Evolutionary conservation across 176 grass and related monocot genomes (phyloP), one percentile per base, ranked within the genome.

Genomic region (Pharus latifolius): DNA sequence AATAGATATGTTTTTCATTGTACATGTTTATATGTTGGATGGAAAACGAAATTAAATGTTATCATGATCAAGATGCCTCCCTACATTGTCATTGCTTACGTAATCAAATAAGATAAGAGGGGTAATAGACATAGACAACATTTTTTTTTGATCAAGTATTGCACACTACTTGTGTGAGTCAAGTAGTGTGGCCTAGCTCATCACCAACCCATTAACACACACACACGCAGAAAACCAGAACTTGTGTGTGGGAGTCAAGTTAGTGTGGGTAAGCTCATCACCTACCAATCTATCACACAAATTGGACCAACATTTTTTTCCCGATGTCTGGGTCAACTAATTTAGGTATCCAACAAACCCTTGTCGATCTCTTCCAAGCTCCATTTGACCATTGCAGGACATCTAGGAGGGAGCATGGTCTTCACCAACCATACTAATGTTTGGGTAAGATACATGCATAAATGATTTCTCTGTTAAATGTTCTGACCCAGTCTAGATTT

Each of bases 261-360:
- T n/a, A n/a, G n/a, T n/a, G n/a, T n/a, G n/a, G n/a, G n/a, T 31
- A 22, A 79, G 30, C 29, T 68, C 63, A 13, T 48, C 69, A 66
- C 69, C 50, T 65, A 66, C 50, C 60, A 58, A 73, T 7, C n/a
- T n/a, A n/a, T n/a, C n/a, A n/a, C 23, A 45, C 24, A 16, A 34
- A 3, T n/a, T 27, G 69, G 31, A 28, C 28, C 38, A 2, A 3
- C 9, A 7, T 29, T 30, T 7, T 67, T 63, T 62, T 43, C 9
- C 25, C 27, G 24, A 19, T 6, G 28, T 35, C 4, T 42, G 60
- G 37, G 69, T 80, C 78, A 65, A 56, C 49, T 65, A 73, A 48
- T 47, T 56, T 48, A 49, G 60, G 60, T 66, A 59, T 57, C 60
- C 69, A 57, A 58, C 78, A 65, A 48, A 38, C 4, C 23, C 49